These are phyloP conservation scores for Bruguiera gymnorhiza DNA, from an alignment of 345 rosid species.

Conservation along the genomic window DNA sequence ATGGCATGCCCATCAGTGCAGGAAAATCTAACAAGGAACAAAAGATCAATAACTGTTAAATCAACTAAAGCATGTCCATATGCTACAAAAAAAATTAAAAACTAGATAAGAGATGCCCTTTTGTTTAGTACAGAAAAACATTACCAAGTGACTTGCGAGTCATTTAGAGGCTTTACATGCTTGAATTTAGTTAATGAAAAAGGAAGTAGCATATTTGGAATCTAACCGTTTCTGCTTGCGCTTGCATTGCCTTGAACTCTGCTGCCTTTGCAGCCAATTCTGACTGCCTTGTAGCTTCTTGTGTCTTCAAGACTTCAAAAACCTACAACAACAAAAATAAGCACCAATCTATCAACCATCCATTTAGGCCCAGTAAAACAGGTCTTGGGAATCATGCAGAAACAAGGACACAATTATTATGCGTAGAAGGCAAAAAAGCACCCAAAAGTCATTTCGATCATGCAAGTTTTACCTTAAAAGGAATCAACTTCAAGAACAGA, in stretches of 20 bases:
- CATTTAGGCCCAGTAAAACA: not conserved
- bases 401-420: not conserved
- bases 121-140: not conserved
- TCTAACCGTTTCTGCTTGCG: conserved; percentile 88
- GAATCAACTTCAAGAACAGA: conserved; percentile 3
- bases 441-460: not conserved
- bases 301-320: conserved; percentile 70
- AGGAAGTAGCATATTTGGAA: not conserved
- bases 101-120: not conserved
- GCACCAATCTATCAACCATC: not conserved
- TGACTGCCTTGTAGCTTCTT: conserved; percentile 75
- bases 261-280: conserved; percentile 63
- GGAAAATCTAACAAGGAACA: not conserved
- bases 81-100: not conserved
- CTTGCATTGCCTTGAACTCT: conserved; percentile 79
- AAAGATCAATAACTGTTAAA: not conserved
- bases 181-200: not conserved
- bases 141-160: too few relatives aligned
- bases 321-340: conserved; percentile 41
- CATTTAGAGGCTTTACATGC: too few relatives aligned
- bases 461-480: not conserved
- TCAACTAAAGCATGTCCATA: not conserved
- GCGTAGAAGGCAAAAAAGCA: not conserved
- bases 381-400: not conserved
- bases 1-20: not conserved